These are phyloP conservation scores for Phytopythium sindhum DNA, from an alignment of 352 stramenopile species.

Conservation along the genomic window DNA sequence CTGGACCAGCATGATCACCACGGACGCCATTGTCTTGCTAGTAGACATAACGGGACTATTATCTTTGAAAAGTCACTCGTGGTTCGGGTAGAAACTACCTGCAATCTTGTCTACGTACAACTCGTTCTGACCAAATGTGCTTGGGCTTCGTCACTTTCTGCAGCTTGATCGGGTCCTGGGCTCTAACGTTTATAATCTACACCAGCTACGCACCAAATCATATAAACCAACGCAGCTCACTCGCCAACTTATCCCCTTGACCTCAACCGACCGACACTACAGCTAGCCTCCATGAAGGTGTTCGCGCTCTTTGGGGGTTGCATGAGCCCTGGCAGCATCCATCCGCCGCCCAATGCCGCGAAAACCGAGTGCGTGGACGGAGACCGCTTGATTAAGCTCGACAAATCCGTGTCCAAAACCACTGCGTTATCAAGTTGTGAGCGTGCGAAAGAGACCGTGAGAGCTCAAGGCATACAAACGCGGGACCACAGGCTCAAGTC, in stretches of 20 bases:
- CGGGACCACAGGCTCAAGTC: not conserved
- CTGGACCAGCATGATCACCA: too few relatives aligned
- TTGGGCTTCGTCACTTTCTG: too few relatives aligned
- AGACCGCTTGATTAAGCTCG: not conserved
- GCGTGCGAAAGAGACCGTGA: not conserved
- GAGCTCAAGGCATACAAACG: not conserved
- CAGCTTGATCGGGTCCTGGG: too few relatives aligned
- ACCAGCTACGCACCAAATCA: too few relatives aligned
- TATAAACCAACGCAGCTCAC: not conserved
- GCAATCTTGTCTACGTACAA: not conserved
- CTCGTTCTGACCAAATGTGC: too few relatives aligned
- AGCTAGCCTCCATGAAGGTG: not conserved
- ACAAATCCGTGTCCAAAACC: not conserved
- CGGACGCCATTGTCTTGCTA: too few relatives aligned
- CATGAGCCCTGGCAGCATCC: not conserved
- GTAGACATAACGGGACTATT: too few relatives aligned
- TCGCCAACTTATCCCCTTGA: not conserved
- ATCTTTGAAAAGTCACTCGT: too few relatives aligned
- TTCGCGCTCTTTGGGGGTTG: not conserved
- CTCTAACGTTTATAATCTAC: too few relatives aligned
- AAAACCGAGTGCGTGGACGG: not conserved
- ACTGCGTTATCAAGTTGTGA: not conserved
- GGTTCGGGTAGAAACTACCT: too few relatives aligned
- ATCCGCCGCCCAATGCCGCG: not conserved
- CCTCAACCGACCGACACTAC: not conserved